These are phyloP conservation scores for Rhododendron griersonianum DNA, from an alignment of 148 eudicot species.

Conservation along the genomic window DNA sequence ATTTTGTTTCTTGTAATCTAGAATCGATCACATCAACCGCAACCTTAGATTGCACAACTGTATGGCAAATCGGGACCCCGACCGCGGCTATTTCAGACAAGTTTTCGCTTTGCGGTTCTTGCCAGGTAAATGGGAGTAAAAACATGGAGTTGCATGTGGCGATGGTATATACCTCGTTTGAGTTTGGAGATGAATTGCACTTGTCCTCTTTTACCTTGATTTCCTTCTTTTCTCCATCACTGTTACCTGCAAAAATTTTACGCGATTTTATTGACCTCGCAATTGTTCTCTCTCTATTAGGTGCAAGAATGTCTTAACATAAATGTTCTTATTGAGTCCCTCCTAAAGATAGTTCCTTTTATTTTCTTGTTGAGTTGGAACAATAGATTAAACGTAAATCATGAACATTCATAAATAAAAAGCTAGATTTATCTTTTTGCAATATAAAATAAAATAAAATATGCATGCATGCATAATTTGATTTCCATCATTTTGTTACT, in stretches of 20 bases:
- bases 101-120: neutral
- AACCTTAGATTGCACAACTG: neutral
- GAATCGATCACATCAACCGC: neutral
- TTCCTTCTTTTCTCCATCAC: slow-evolving; percentile 1
- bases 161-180: neutral
- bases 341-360: too few relatives aligned
- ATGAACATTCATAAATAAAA: neutral
- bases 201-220: neutral
- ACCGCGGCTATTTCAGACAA: neutral
- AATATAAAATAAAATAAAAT: too few relatives aligned
- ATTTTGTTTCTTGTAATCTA: neutral
- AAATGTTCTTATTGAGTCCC: neutral
- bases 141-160: neutral
- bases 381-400: neutral
- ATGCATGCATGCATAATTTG: neutral
- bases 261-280: neutral
- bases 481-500: neutral
- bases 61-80: neutral
- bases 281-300: neutral
- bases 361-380: neutral
- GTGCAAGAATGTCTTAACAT: too few relatives aligned
- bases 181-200: neutral
- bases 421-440: too few relatives aligned
- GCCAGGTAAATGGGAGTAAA: neutral
- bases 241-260: neutral